phyloP scores from a whole-genome alignment of 352 stramenopile genomes.

The Globisporangium nunn region DNA sequence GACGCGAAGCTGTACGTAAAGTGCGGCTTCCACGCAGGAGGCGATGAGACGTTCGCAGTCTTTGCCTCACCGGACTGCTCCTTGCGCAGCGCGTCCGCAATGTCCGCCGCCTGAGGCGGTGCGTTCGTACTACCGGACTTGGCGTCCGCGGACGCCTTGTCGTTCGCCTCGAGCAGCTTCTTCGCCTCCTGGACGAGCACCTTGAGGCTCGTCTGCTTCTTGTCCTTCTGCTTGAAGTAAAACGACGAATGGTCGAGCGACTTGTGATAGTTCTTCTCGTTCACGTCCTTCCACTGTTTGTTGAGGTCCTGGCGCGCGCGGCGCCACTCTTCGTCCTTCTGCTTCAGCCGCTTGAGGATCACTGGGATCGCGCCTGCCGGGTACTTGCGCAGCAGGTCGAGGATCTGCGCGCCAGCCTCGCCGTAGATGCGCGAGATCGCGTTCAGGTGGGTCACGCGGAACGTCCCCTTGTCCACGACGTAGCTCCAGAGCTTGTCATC shows the following conservation, averaged over 20 bases:
- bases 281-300: conserved; percentile 96
- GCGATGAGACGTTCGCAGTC: conserved; percentile 5
- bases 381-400: conserved; percentile 96
- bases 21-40: conserved; percentile 46
- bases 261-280: conserved; percentile 98
- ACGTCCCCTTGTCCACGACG: conserved; percentile 92
- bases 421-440: conserved; percentile 98
- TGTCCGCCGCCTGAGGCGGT: conserved; percentile 41
- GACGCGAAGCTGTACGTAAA: conserved; percentile 70
- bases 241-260: conserved; percentile 98
- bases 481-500: conserved; percentile 83
- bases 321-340: conserved; percentile 98
- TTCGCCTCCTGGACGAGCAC: conserved; percentile 87
- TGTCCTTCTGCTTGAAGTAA: conserved; percentile 98
- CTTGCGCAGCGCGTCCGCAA: conserved; percentile 58
- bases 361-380: conserved; percentile 96
- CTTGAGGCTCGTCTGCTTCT: conserved; percentile 95
- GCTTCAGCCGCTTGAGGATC: conserved; percentile 96
- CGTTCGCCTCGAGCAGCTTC: conserved; percentile 68
- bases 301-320: conserved; percentile 92
- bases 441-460: conserved; percentile 96
- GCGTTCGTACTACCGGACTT: conserved; percentile 21
- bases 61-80: conserved; percentile 22
- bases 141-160: conserved; percentile 29
- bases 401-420: conserved; percentile 85